Evolutionary conservation across 2,329 filamentous ascomycete species (phyloP), one percentile per base, ranked within the genome.

Genomic region (Diaporthe vaccinii): DNA sequence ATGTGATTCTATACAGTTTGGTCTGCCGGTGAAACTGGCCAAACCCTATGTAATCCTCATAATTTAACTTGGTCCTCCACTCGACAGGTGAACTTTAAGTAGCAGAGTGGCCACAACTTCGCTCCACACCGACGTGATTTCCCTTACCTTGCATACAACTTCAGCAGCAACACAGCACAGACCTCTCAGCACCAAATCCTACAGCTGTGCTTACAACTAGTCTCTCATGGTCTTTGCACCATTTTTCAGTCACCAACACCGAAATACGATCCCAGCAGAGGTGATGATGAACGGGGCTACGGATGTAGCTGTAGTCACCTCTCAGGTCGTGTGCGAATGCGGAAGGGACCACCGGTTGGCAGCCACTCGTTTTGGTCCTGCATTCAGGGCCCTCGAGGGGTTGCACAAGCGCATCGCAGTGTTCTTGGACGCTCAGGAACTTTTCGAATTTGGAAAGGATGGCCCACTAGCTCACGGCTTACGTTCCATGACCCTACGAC

Each of bases 401-500:
- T 6, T 62, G 22, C 4, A 28, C 5, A 4, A 20, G 6, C 1
- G 9, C 15, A 28, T 44, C 25, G 5, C 15, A 15, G 22, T 10
- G 6, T 44, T 62, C 39, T 20, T 41, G 15, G 39, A 17, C 7
- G 6, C n/a, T 6, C n/a, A 17, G n/a, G 14, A 12, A 20, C 1
- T 62, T 4, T 10, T 62, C 39, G n/a, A 28, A 3, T 62, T 62
- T n/a, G 58, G 36, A 15, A 41, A 44, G 15, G n/a, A 44, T 8
- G 58, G 58, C 12, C 12, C 58, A 4, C 10, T 62, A 6, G 58
- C 14, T 17, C 5, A 44, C 9, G 4, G 14, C 5, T 41, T 62
- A 10, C 14, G n/a, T 3, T 3, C 3, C 14, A 2, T 3, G 7
- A 10, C n/a, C 14, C 7, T 17, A 20, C 6, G 2, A 3, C 14